A percentile compares a stretch with the other conserved stretches of the same genome.
Conservation (phyloP, 352 stramenopile genomes). For the Globisporangium paddicum region DNA sequence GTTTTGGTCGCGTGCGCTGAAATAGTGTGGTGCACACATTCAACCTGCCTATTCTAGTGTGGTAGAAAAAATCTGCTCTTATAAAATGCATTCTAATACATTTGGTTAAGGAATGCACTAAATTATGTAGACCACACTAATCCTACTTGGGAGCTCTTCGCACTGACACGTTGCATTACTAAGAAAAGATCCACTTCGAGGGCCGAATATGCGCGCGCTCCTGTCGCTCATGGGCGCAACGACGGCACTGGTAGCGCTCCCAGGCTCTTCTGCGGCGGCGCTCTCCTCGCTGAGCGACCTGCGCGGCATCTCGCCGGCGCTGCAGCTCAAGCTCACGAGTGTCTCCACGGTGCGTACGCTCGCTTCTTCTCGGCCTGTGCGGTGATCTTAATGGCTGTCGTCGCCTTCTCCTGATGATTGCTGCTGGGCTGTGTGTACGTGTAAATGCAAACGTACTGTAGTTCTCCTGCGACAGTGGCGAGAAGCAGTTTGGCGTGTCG, state of each 20-base stretch:
- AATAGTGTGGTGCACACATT: not conserved
- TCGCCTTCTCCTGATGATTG: too few relatives aligned
- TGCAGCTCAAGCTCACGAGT: constrained; percentile 32
- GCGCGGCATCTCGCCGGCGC: constrained; percentile 31
- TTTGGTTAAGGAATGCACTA: too few relatives aligned
- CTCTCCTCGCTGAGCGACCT: constrained; percentile 20
- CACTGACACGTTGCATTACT: not conserved
- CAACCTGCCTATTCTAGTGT: too few relatives aligned
- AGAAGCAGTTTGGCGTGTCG: constrained; percentile 40
- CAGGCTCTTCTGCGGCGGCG: not conserved
- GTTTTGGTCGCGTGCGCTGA: not conserved
- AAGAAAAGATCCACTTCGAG: constrained; percentile 3
- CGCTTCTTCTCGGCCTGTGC: not conserved
- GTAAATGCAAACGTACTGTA: constrained; percentile 16
- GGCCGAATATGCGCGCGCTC: not conserved
- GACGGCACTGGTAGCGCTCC: constrained; percentile 17
- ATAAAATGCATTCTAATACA: too few relatives aligned
- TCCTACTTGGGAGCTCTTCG: not conserved
- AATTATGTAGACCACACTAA: not conserved
- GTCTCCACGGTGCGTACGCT: constrained; percentile 30
- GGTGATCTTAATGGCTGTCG: too few relatives aligned
- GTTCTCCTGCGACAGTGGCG: constrained; percentile 72
- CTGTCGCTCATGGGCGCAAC: not conserved
- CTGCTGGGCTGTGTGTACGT: too few relatives aligned
- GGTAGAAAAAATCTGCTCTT: too few relatives aligned